Conservation (phyloP, 2,329 filamentous ascomycete genomes). For the Hymenoscyphus salicellus region DNA sequence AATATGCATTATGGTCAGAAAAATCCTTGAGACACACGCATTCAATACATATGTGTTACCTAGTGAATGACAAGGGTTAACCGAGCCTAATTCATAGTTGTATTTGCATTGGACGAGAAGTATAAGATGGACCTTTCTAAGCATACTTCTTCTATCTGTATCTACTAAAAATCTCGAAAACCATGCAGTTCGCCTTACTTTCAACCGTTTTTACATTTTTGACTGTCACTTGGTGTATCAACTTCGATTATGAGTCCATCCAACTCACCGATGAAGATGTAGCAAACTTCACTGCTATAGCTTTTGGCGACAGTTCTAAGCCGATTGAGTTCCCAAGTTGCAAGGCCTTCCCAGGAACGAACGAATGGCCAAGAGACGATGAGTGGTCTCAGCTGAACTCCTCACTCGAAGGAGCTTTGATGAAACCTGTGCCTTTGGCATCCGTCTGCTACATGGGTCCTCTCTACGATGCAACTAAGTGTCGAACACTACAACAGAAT, state of each 20-base stretch:
- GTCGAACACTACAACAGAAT: constrained; percentile 34
- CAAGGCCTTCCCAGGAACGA: constrained; percentile 19
- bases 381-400: constrained; percentile 48
- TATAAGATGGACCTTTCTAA: not conserved
- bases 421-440: constrained; percentile 43
- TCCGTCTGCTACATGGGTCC: constrained; percentile 42
- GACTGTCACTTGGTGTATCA: constrained; percentile 6
- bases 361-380: constrained; percentile 45
- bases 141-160: not conserved
- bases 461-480: constrained; percentile 31
- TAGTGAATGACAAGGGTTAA: not conserved
- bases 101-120: not conserved
- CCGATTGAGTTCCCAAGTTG: constrained; percentile 4
- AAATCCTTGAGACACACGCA: not conserved
- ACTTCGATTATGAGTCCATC: constrained; percentile 19
- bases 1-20: not conserved
- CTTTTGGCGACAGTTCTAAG: constrained; percentile 41
- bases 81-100: not conserved
- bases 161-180: not conserved
- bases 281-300: constrained; percentile 16
- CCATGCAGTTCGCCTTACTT: not conserved
- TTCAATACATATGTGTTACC: not conserved
- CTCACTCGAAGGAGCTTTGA: constrained; percentile 42
- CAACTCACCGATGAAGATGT: constrained; percentile 20
- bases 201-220: not conserved